Evolutionary conservation across 805 yeast genomes (phyloP).

Genomic region (Saccharomycopsis malanga): DNA sequence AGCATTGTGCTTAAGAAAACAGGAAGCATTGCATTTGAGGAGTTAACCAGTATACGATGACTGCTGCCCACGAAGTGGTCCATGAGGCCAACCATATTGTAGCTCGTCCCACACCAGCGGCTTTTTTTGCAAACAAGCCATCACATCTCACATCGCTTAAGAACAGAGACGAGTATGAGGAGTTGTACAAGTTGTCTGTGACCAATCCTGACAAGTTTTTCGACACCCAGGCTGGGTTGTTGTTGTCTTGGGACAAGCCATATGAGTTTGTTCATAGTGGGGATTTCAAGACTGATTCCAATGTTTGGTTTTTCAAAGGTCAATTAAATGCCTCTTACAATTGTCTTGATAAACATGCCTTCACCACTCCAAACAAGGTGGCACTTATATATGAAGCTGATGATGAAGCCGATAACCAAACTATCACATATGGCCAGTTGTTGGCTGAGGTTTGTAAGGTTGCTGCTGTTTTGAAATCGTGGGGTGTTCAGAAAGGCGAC

Average conservation of each 20-base stretch:
- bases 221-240: constrained; percentile 66
- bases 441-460: constrained; percentile 77
- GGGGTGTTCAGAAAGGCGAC: constrained; percentile 93
- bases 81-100: constrained; percentile 53
- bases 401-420: constrained; percentile 66
- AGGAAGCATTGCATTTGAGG: too few relatives aligned
- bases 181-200: constrained; percentile 67
- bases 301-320: constrained; percentile 93
- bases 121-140: constrained; percentile 54
- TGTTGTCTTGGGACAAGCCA: constrained; percentile 73
- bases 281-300: constrained; percentile 64
- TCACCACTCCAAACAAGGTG: constrained; percentile 73
- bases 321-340: constrained; percentile 88
- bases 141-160: too few relatives aligned
- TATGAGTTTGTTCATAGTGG: constrained; percentile 51
- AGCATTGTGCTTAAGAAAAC: too few relatives aligned
- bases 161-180: constrained; percentile 55
- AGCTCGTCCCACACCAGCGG: constrained; percentile 45
- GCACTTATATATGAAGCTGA: constrained; percentile 93
- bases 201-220: constrained; percentile 75
- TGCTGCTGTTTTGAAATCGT: constrained; percentile 72
- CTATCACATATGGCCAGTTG: constrained; percentile 79
- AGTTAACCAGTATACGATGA: neutral
- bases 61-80: constrained; percentile 33
- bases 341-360: constrained; percentile 93